Evolutionary conservation across 192 early-diverging fungal species (phyloP), one percentile per base, ranked within the genome.

Genomic region (Coemansia sp.): DNA sequence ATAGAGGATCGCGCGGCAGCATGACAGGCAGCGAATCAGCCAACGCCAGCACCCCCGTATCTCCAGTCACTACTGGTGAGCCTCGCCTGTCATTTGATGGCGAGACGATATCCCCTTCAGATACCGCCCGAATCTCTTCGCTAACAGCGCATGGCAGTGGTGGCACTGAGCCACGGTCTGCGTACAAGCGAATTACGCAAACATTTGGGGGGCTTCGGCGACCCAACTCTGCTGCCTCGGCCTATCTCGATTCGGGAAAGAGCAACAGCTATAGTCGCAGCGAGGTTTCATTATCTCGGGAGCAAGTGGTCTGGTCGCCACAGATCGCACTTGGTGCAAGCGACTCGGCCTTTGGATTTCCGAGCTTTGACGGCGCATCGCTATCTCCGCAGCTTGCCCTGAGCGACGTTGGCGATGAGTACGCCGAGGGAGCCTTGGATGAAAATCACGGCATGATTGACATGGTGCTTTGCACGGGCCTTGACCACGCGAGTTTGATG

Each of bases 251-350:
- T 21, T 40, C 46, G 9, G 67, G 66, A 21, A 62, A 72, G 35
- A 43, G 60, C 49, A 58, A 58, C 55, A 58, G 33, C 30, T 64
- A 77, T 19, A 61, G 75, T 40, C 72, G 75, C 11, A 74, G 75
- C 23, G 75, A 82, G 42, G 72, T 70, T 7, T 77, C 80, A 5
- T 44, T 82, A 21, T 74, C 80, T 11, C 64, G 66, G 4, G 75
- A 77, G 47, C 80, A 82, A 39, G 80, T 70, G 10, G 44, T 82
- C 47, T 82, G 80, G 80, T 82, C 80, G 43, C 80, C 80, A 21
- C 80, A 82, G 66, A 72, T 77, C 13, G 60, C 49, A 10, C 57
- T 59, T 49, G 64, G 68, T 8, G 66, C 62, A 17, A 73, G 63
- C 26, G 62, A 76, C 17, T 60, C 74, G 11, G 43, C 75, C n/a